Evolutionary conservation across 2,329 filamentous ascomycete genomes (phyloP).

Genomic region (Talaromyces sp.): DNA sequence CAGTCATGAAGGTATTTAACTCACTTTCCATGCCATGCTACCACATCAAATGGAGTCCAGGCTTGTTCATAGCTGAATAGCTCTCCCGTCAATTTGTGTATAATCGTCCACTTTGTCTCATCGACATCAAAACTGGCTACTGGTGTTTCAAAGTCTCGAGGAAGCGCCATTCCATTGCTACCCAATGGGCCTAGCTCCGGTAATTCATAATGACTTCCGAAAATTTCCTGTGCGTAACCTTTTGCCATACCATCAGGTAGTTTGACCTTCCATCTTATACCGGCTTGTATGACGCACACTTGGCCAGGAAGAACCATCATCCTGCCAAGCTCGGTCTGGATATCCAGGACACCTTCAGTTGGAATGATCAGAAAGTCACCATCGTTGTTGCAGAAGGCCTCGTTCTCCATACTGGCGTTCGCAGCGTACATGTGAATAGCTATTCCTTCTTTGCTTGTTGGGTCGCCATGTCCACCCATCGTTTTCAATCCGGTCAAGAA

Average conservation of each 20-base stretch:
- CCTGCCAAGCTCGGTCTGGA: conserved; percentile 62
- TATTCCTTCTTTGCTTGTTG: background rate
- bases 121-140: conserved; percentile 51
- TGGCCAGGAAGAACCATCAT: conserved; percentile 61
- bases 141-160: conserved; percentile 59
- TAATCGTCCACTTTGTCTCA: conserved; percentile 25
- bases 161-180: conserved; percentile 60
- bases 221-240: conserved; percentile 2
- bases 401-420: background rate
- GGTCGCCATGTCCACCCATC: background rate
- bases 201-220: background rate
- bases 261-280: conserved; percentile 35
- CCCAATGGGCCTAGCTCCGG: conserved; percentile 60
- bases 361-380: conserved; percentile 62
- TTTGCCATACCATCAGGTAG: background rate
- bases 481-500: background rate
- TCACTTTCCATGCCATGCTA: conserved; percentile 63
- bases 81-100: conserved; percentile 54
- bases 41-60: conserved; percentile 65
- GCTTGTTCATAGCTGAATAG: conserved; percentile 56
- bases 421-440: conserved; percentile 1
- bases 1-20: background rate
- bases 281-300: conserved; percentile 61
- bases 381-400: background rate
- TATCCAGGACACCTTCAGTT: conserved; percentile 59